A percentile compares a stretch with the other conserved stretches of the same genome.
These are phyloP conservation scores for Suhomyces bribrorum DNA, from an alignment of 1,139 yeast species.

Conservation along the genomic window DNA sequence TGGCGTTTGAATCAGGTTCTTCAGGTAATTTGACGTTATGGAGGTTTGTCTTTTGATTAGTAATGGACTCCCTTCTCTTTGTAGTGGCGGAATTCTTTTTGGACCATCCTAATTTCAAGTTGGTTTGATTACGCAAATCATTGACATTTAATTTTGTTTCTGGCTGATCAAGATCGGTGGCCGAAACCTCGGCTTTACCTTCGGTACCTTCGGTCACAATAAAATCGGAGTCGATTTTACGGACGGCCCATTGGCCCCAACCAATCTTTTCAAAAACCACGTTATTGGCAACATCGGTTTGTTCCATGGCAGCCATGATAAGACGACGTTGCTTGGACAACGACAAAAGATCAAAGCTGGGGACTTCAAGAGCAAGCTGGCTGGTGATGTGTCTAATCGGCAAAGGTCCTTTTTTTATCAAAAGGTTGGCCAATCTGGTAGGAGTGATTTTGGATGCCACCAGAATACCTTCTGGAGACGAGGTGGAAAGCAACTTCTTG, in stretches of 20 bases:
- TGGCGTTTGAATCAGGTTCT: constrained; percentile 30
- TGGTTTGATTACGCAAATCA: constrained; percentile 42
- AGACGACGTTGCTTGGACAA: constrained; percentile 86
- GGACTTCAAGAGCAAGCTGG: constrained; percentile 72
- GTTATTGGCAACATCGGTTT: constrained; percentile 54
- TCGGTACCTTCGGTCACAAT: constrained; percentile 51
- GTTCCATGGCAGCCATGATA: constrained; percentile 86
- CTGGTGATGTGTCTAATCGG: constrained; percentile 89
- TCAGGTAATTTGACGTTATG: constrained; percentile 50
- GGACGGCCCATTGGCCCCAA: constrained; percentile 98
- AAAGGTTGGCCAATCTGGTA: constrained; percentile 66
- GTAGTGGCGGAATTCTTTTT: constrained; percentile 28
- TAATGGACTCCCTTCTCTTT: constrained; percentile 55
- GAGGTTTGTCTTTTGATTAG: constrained; percentile 45
- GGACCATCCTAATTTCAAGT: constrained; percentile 48
- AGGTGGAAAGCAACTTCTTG: constrained; percentile 58
- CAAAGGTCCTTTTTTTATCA: constrained; percentile 77
- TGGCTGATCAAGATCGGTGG: not conserved
- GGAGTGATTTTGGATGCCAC: constrained; percentile 89
- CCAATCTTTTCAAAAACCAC: constrained; percentile 90
- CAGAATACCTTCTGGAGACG: constrained; percentile 85
- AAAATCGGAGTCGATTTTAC: constrained; percentile 51
- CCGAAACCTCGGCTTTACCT: constrained; percentile 22
- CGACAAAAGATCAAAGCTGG: constrained; percentile 76
- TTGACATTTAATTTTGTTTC: constrained; percentile 27